Base-by-base conservation (phyloP, 2,329 filamentous ascomycete species). In the Amesomyces nigricolor region DNA sequence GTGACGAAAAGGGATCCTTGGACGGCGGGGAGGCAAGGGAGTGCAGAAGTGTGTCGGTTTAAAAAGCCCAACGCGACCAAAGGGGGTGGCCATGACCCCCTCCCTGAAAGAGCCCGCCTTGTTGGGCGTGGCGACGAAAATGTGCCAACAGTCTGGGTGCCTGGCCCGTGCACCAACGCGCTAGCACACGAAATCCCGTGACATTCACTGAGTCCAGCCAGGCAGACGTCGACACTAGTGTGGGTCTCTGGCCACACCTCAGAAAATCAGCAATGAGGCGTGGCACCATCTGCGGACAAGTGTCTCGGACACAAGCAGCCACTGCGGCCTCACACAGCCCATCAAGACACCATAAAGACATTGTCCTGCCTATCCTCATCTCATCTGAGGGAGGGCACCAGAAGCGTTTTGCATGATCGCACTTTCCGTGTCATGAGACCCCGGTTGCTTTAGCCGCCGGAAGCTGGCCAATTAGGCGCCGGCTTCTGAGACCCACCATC, bases 161-260 rank as follows among this genome's bases (percentile, higher is more conserved):
- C 45, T 40, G 56, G 48, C 45, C 16, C 38, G 38, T 53, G 45
- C 38, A 43, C 32, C 42, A 57, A 58, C 62, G 62, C 62, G 61
- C 58, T 58, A 56, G 43, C 47, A 61, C 61, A 60, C 62, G 61
- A 63, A 54, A 50, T 62, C 62, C 58, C 61, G 61, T 62, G 62
- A 63, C 57, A 51, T 22, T 35, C 30, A 2, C 16, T 30, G 13
- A n/a, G 47, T 47, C 35, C 8, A 51, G 47, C 39, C 55, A 58
- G 58, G 58, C 56, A 59, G 47, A 59, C 47, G 17, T 53, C 46
- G 37, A 39, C 3, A 30, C 5, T 1, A 22, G 30, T 17, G 13
- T 9, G 11, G 40, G 49, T 19, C 40, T 37, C 6, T 30, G 35
- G 51, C 39, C 54, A 48, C 43, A 43, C 16, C 8, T 17, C 22